Evolutionary conservation across 1,139 yeast genomes (phyloP), one percentile per base, ranked within the genome.

Genomic region (Pichia sp.): DNA sequence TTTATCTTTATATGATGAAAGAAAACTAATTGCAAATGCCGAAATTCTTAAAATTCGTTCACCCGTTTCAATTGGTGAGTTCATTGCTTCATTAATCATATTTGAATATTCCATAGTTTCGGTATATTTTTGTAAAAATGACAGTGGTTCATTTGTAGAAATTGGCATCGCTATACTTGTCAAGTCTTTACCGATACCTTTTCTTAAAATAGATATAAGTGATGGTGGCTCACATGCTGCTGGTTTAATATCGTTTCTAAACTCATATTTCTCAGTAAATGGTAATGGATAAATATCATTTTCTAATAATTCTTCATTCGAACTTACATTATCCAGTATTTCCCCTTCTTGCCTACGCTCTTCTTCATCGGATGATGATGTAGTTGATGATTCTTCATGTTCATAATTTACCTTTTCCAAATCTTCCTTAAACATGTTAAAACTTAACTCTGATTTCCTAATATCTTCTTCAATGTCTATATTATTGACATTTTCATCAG

Each of bases 131-230:
- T 92, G 96, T 48, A 92, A 69, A 34, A 85, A 79, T 0, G 95
- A 79, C 18, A 90, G 66, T 0, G 98, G 98, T 64, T 92, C 98
- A 68, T 92, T 92, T 53, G 89, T 77, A 3, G 94, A 83, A 6
- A 92, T 96, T 1, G 98, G 98, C 94, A 90, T 89, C 1, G 96
- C 83, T 49, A 89, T 79, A 1, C 92, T 77, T 0, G 92, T 76
- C 54, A 90, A 65, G 65, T 90, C 97, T 62, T 90, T 90, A 26
- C 97, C 97, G 16, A 90, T 95, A 59, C 88, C 89, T 62, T 90
- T 89, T 48, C 96, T 77, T 50, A 92, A 73, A 59, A 89, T 78
- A 1, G 89, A 76, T 46, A 90, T 70, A 37, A 92, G 68, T 54
- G 94, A 84, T 6, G 96, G 96, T 2, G 97, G 97, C 0, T 80